Evolutionary conservation across 768 basidiomycete species (phyloP), one percentile per base, ranked within the genome.

Genomic region (Leccinum disarticulatum): DNA sequence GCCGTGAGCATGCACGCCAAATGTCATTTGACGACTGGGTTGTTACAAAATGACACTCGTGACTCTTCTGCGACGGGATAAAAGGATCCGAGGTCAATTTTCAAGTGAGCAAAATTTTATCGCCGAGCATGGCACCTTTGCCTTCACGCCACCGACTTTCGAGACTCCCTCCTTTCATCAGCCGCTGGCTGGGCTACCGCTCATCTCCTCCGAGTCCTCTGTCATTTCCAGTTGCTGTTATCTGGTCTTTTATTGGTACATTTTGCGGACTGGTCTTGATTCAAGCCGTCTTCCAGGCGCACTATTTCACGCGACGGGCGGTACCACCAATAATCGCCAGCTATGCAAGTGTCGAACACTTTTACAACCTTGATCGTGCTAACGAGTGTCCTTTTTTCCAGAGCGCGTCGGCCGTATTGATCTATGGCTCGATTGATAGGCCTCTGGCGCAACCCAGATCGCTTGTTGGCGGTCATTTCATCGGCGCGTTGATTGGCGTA

Each of bases 321-420:
- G 81, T 82, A 2, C 52, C 52, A 27, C 15, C 61, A 3, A 57
- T 70, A 27, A 47, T 70, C 19, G 68, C 59, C 4, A 70, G 62
- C 48, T 60, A 55, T 66, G 69, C 68, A 59, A 65, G 66, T 19
- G 19, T 60, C 47, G 53, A 14, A n/a, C 41, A 52, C 22, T 35
- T 14, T 15, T 49, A 15, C 41, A 30, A 13, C 1, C 9, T 47
- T 14, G 13, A 31, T 49, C 28, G 19, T n/a, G 17, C 17, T 8
- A 17, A 57, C 54, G 36, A 48, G n/a, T n/a, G 6, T 55, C 35
- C 51, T n/a, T 41, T 41, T 36, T 19, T 13, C 27, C 65, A 85
- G 84, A 83, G 81, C 22, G 83, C 83, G 25, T 80, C 80, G 11
- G 83, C 84, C 6, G 79, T 84, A 9, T 74, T 86, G 48, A 77